phyloP scores from a whole-genome alignment of 768 basidiomycete genomes.

The Cystobasidium onofrii region DNA sequence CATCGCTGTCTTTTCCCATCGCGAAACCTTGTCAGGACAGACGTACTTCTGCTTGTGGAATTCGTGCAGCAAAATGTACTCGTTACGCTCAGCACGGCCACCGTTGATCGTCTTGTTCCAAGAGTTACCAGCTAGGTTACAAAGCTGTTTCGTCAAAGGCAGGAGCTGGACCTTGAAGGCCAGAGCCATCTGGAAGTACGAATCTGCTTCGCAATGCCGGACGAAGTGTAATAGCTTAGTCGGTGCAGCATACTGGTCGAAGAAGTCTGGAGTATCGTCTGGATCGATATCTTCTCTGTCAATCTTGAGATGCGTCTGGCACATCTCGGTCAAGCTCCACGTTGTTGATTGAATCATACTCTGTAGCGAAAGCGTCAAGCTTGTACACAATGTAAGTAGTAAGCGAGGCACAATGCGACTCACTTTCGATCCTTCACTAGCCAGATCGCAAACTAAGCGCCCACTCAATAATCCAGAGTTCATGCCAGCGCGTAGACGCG shows the following conservation, averaged over 20 bases:
- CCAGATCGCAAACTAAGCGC: constrained; percentile 79
- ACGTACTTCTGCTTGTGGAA: constrained; percentile 94
- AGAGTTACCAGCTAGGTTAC: constrained; percentile 90
- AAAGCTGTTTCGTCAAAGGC: constrained; percentile 83
- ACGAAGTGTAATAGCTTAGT: constrained; percentile 77
- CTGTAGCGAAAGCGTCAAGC: constrained; percentile 47
- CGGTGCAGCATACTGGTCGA: constrained; percentile 73
- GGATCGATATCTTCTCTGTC: constrained; percentile 90
- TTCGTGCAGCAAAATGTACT: constrained; percentile 96
- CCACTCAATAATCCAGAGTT: constrained; percentile 78
- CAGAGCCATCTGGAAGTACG: constrained; percentile 96
- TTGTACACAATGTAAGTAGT: neutral
- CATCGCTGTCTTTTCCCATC: constrained; percentile 65
- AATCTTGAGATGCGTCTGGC: constrained; percentile 72
- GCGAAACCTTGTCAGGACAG: constrained; percentile 73
- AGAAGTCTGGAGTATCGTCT: constrained; percentile 82
- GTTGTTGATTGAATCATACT: constrained; percentile 96
- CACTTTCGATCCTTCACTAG: constrained; percentile 89
- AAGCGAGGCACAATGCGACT: constrained; percentile 32
- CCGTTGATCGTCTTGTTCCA: constrained; percentile 96
- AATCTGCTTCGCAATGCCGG: constrained; percentile 87
- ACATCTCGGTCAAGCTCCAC: constrained; percentile 98
- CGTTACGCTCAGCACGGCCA: constrained; percentile 95
- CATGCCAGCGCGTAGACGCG: constrained; percentile 66
- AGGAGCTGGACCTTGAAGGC: constrained; percentile 86